Base-by-base conservation (phyloP, 768 basidiomycete genomes). In the Aureoboletus auriporus region DNA sequence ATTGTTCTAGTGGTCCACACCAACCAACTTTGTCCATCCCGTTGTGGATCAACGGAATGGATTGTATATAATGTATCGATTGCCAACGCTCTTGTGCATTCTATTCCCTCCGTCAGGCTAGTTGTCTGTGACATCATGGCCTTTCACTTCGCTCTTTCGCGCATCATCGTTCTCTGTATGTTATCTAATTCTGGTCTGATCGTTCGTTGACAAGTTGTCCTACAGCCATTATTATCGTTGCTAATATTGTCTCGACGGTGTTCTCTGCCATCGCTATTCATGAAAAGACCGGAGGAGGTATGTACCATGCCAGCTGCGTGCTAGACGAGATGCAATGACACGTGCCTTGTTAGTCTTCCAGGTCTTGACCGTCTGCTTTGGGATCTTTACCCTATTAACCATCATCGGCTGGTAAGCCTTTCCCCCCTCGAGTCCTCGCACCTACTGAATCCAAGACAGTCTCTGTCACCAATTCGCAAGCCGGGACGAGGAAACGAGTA, bases 91-190 rank as follows among this genome's bases (percentile, higher is more conserved):
- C 13, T 29, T 27, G 47, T 48, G 40, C 28, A 35, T 28, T 17
- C 14, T 40, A 33, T 39, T 23, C 26, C 30, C 31, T 39, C 41
- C 35, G 29, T 44, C 28, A 8, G 28, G 33, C 39, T 14, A 43
- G 55, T 36, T 46, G 63, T 66, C 58, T 43, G 65, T 51, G 58
- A 58, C 58, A 43, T 36, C 40, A 67, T 64, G 63, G 16, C 62
- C 12, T 64, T 66, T 40, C 47, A 53, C 27, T 61, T 59, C 35
- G 16, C 54, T 45, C 56, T 57, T 44, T 53, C 9, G 17, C 64
- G 59, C 44, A 30, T 20, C 1, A 36, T 64, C 31, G 30, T 50
- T 39, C 49, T 68, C 45, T 39, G 64, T 59, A 35, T 9, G 66
- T 49, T 8, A 28, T 46, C 42, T 7, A 16, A 11, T 33, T 16